Percentiles rank a stretch among this genome's conserved stretches.
phyloP scores from a whole-genome alignment of 2,329 filamentous ascomycete species.

The Colletotrichum brevisporum region DNA sequence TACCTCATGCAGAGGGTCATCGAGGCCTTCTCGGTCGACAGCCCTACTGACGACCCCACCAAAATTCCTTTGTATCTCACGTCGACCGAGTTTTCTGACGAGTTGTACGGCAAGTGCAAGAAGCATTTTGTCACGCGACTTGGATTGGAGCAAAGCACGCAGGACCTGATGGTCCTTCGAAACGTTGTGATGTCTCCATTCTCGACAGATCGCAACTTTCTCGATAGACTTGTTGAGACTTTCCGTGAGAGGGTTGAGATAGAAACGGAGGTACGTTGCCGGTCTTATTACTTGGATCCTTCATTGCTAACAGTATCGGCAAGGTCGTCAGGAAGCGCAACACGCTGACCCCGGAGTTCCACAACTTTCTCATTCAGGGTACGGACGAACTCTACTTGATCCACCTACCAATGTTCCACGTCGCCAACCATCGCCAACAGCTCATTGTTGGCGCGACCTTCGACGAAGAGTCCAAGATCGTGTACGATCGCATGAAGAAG shows the following conservation, averaged over 20 bases:
- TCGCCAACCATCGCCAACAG: constrained; percentile 57
- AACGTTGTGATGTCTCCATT: constrained; percentile 65
- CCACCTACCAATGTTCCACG: constrained; percentile 55
- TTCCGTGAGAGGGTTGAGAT: constrained; percentile 49
- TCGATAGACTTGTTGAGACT: constrained; percentile 51
- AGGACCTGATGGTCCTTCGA: constrained; percentile 59
- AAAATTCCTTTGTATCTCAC: constrained; percentile 60
- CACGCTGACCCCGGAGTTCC: constrained; percentile 48
- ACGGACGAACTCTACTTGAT: constrained; percentile 50
- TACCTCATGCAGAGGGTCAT: constrained; percentile 62
- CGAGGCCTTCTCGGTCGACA: constrained; percentile 57
- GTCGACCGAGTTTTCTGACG: constrained; percentile 57
- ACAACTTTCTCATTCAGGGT: constrained; percentile 57
- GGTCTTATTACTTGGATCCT: background rate
- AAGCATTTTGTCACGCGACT: constrained; percentile 58
- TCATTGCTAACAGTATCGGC: background rate
- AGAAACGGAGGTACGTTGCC: constrained; percentile 41
- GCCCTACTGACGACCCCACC: constrained; percentile 54
- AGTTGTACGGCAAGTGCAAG: constrained; percentile 58
- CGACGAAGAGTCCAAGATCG: constrained; percentile 38
- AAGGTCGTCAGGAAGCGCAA: constrained; percentile 53
- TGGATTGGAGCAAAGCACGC: constrained; percentile 48
- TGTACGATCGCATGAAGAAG: constrained; percentile 46
- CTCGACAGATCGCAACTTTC: constrained; percentile 56
- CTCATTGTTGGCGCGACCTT: constrained; percentile 51